Evolutionary conservation across 495 filamentous ascomycete genomes (phyloP), one percentile per base, ranked within the genome.

Genomic region (Penicillium samsonianum): DNA sequence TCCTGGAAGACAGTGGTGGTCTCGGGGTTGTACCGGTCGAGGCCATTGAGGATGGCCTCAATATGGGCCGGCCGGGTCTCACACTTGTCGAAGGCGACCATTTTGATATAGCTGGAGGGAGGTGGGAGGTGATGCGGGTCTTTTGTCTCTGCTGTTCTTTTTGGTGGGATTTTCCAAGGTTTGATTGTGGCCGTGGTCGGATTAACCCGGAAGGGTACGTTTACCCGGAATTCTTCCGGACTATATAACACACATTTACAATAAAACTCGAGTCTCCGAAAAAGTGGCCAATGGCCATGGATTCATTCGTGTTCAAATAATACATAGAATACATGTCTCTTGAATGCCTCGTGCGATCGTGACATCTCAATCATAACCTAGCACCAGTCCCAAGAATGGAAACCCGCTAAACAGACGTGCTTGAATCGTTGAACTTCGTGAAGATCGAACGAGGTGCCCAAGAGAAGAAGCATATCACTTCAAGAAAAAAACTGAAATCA

Each of bases 1-100:
- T 93, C 90, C 80, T 98, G 92, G 80, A 99, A 93, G 52, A 92
- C 82, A 33, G 82, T 82, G 49, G 94, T 96, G 22, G 93, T 96
- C 76, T 99, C 94, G 41, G 95, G 95, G 76, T 99, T 99, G 80
- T 99, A 99, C 60, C 95, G 82, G 78, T 99, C 94, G 58, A 99
- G 89, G 55, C 95, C 91, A 78, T 88, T 77, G 64, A 99, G 88
- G 64, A 98, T 96, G 72, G 76, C 82, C 70, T 90, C 89, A 74
- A 99, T 95, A 71, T 92, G 82, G 62, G 90, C 89, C 52, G 95
- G 93, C 71, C 95, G 83, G 62, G 79, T 80, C 57, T 80, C 76
- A 70, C 80, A 81, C 65, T 76, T 78, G 69, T 83, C 80, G 62
- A 81, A 82, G 53, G 80, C 75, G 63, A 76, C 73, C 80, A 82